Evolutionary conservation across 2,329 filamentous ascomycete genomes (phyloP), one percentile per base, ranked within the genome.

Genomic region (Tolypocladium inflatum): DNA sequence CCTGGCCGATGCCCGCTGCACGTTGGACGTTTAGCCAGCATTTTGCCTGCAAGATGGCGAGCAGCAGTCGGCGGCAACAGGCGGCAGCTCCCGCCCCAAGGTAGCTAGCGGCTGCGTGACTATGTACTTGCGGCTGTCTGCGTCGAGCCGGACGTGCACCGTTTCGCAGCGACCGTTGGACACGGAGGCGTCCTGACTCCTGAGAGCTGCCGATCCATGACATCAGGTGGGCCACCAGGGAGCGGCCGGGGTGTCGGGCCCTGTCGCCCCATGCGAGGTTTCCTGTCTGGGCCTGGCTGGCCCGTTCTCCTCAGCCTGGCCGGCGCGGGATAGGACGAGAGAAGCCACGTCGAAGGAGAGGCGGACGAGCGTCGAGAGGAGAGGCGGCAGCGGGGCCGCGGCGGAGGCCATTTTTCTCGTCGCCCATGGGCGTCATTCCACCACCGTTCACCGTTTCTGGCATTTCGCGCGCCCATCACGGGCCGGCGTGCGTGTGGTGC

Each of bases 161-260:
- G 60, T 67, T 66, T 64, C 45, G 56, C 35, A 15, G 30, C 56
- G 9, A 54, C 53, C 19, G 57, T 45, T 42, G 53, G 53, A 62
- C 59, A 58, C 62, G 58, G 59, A 60, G 59, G 43, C 50, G 30
- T 45, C 52, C 26, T 26, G 26, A 4, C n/a, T 2, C 26, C 26
- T 4, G 41, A 23, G 50, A 39, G 26, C 33, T 63, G 68, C 59
- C 68, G 68, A 70, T 70, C 67, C 65, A 68, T 70, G 67, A 70
- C 68, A 70, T 70, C 68, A 70, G 62, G 61, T 60, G 57, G 62
- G 60, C 63, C 61, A 26, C 39, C 61, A 62, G 60, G 53, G 61
- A 55, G 57, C 45, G 55, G 59, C 23, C 39, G 57, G 53, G 53
- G 57, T 19, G 43, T 26, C 38, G 58, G 61, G 60, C 59, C 59